Conservation (phyloP, 1,139 yeast genomes). For the Yamadazyma kanchanaburiensis region DNA sequence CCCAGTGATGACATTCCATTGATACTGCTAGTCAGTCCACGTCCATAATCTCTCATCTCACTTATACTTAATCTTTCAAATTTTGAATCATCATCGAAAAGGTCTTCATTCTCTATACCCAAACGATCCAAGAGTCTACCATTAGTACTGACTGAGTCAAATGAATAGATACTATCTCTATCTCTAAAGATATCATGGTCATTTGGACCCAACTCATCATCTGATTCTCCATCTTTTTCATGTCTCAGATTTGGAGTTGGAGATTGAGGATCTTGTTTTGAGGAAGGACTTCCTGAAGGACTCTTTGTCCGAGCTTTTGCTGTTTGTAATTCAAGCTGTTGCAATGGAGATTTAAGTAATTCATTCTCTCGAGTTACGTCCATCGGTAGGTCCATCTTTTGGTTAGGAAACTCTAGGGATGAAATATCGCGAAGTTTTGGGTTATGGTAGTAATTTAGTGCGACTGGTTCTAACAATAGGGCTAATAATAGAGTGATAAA, state of each 20-base stretch:
- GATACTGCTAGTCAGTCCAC: neutral
- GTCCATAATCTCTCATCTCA: constrained; percentile 4
- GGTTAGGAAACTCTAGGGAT: too few species aligned
- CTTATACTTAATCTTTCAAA: constrained; percentile 10
- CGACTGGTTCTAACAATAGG: too few species aligned
- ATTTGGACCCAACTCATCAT: neutral
- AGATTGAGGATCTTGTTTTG: neutral
- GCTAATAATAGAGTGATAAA: too few species aligned
- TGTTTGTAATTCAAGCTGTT: constrained; percentile 17
- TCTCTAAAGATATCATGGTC: constrained; percentile 13
- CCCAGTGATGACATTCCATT: too few species aligned
- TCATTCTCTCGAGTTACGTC: constrained; percentile 7
- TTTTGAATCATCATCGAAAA: constrained; percentile 12
- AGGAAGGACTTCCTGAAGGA: constrained; percentile 6
- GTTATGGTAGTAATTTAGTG: too few species aligned
- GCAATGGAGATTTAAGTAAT: constrained; percentile 17
- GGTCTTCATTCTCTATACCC: constrained; percentile 26
- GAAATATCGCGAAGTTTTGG: too few species aligned
- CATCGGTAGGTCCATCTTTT: constrained; percentile 5
- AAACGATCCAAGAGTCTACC: constrained; percentile 42
- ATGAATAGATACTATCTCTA: constrained; percentile 37
- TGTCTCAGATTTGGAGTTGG: neutral
- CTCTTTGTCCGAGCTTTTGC: constrained; percentile 9
- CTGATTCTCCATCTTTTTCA: neutral
- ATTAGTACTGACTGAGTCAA: constrained; percentile 43